phyloP scores from a whole-genome alignment of 495 filamentous ascomycete genomes.

The Penicillium ochrochloron region DNA sequence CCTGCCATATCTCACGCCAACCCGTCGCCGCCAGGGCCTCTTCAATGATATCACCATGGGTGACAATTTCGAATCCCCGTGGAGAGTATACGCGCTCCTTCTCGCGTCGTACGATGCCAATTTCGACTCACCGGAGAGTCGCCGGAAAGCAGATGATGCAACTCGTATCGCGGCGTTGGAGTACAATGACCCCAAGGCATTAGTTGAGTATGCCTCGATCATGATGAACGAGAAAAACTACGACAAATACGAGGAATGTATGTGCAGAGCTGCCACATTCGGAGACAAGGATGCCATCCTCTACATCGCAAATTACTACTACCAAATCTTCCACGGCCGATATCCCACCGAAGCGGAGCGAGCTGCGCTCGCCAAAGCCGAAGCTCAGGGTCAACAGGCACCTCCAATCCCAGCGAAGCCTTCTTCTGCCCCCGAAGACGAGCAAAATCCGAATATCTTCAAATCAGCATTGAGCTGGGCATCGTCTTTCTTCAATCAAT shows the following conservation, averaged over 20 bases:
- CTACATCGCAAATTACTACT: conserved; percentile 48
- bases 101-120: conserved; percentile 18
- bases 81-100: conserved; percentile 33
- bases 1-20: conserved; percentile 26
- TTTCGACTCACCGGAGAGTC: conserved; percentile 2
- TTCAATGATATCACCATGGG: conserved; percentile 22
- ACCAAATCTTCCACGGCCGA: conserved; percentile 33
- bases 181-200: conserved; percentile 38
- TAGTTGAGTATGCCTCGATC: conserved; percentile 34
- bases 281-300: conserved; percentile 35
- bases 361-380: not conserved
- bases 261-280: conserved; percentile 39
- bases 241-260: conserved; percentile 42
- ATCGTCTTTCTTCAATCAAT: conserved; percentile 12
- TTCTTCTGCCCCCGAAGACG: not conserved
- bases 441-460: not conserved
- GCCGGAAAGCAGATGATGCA: conserved; percentile 19
- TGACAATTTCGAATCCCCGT: conserved; percentile 26
- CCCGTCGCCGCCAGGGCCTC: not conserved
- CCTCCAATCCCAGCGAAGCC: not conserved
- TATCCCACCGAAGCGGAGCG: conserved; percentile 33
- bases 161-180: conserved; percentile 33
- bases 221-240: conserved; percentile 30
- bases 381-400: not conserved
- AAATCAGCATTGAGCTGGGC: not conserved